Conservation (phyloP, 2,329 filamentous ascomycete genomes). For the Phoma sp. region DNA sequence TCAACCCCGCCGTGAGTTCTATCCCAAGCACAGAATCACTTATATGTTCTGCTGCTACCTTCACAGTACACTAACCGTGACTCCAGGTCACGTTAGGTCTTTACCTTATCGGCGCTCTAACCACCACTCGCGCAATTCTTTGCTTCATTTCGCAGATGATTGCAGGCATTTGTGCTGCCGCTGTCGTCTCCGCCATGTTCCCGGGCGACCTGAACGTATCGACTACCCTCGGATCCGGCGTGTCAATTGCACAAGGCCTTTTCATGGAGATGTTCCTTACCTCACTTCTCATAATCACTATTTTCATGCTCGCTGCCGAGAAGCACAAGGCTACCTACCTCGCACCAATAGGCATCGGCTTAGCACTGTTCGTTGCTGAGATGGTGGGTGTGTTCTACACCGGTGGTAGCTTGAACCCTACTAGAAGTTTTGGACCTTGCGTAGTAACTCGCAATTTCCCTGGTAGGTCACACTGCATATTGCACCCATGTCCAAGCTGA, state of each 20-base stretch:
- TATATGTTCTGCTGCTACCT: neutral
- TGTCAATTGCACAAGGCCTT: constrained; percentile 41
- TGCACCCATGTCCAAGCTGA: too few relatives aligned
- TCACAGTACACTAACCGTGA: neutral
- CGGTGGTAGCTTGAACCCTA: constrained; percentile 52
- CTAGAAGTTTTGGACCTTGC: constrained; percentile 50
- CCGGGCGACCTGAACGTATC: constrained; percentile 44
- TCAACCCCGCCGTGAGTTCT: constrained; percentile 49
- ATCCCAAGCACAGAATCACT: neutral
- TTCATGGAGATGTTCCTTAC: constrained; percentile 52
- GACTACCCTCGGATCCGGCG: constrained; percentile 43
- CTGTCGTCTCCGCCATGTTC: constrained; percentile 44
- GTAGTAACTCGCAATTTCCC: constrained; percentile 48
- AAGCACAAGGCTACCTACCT: constrained; percentile 76
- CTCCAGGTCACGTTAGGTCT: constrained; percentile 46
- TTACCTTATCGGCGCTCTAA: constrained; percentile 42
- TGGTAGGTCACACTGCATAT: neutral
- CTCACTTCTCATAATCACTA: constrained; percentile 49
- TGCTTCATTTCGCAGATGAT: constrained; percentile 47
- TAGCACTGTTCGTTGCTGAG: constrained; percentile 70
- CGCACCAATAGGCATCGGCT: constrained; percentile 74
- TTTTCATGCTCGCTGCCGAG: constrained; percentile 70
- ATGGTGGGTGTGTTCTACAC: constrained; percentile 56
- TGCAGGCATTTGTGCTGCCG: constrained; percentile 46
- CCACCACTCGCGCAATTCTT: constrained; percentile 31